These are phyloP conservation scores for Dactylonectria estremocensis DNA, from an alignment of 2,329 filamentous ascomycete species.

Conservation along the genomic window DNA sequence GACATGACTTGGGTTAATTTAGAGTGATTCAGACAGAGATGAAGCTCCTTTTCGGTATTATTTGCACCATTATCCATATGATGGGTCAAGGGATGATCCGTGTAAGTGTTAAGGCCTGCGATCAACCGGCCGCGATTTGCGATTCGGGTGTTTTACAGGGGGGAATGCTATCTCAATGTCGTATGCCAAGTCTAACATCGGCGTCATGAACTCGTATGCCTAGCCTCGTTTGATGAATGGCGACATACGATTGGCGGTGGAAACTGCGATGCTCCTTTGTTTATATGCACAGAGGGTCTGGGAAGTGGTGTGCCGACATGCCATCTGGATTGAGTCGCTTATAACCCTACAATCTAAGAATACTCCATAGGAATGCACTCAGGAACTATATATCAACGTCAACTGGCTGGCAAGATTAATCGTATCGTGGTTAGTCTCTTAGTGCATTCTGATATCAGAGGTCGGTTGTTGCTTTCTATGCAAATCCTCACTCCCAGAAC, in stretches of 20 bases:
- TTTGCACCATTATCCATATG: not conserved
- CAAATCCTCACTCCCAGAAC: not conserved
- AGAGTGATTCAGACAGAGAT: not conserved
- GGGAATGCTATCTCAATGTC: not conserved
- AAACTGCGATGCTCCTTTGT: no score
- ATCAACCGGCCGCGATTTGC: not conserved
- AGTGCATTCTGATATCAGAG: not conserved
- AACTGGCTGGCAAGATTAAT: not conserved
- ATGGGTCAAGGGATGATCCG: not conserved
- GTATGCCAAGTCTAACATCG: not conserved
- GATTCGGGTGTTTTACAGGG: not conserved
- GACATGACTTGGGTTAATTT: not conserved
- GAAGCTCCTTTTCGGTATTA: not conserved
- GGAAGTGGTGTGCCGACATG: no score
- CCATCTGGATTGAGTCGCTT: no score
- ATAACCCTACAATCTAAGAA: no score
- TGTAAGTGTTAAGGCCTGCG: not conserved
- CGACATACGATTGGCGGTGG: no score
- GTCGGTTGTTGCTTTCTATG: not conserved
- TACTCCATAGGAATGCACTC: no score
- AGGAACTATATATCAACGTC: no score
- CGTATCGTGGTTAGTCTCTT: not conserved
- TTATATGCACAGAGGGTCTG: no score
- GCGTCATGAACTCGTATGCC: no score
- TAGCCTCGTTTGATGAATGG: no score